Percentiles rank a stretch among this genome's conserved stretches.
phyloP scores from a whole-genome alignment of 768 basidiomycete species.

The Albatrellus ellisii region DNA sequence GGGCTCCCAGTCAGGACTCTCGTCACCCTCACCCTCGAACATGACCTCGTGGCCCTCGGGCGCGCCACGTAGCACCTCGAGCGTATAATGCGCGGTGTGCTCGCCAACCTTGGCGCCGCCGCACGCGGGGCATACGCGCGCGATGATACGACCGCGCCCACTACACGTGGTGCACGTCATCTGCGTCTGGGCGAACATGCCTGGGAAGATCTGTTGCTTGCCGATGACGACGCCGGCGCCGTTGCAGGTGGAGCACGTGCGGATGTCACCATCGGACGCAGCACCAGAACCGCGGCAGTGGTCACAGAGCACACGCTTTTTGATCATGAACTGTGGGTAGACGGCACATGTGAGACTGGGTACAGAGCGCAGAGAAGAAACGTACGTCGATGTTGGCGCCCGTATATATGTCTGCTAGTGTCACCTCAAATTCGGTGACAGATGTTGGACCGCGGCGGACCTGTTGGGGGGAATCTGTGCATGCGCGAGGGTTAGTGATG shows the following conservation, averaged over 20 bases:
- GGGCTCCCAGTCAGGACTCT: slow-evolving; percentile 90
- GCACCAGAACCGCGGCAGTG: slow-evolving; percentile 96
- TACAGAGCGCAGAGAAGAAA: slow-evolving; percentile 2
- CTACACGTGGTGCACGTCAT: slow-evolving; percentile 72
- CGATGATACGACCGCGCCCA: slow-evolving; percentile 74
- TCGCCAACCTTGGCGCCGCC: slow-evolving; percentile 71
- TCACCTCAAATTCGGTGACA: slow-evolving; percentile 74
- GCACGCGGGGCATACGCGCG: slow-evolving; percentile 72
- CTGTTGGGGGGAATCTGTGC: slow-evolving; percentile 37
- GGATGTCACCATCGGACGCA: slow-evolving; percentile 77
- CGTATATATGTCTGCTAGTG: slow-evolving; percentile 77
- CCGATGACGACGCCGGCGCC: slow-evolving; percentile 78
- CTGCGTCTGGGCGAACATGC: slow-evolving; percentile 89
- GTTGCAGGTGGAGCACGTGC: slow-evolving; percentile 72
- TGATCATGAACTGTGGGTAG: slow-evolving; percentile 70
- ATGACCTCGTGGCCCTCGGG: slow-evolving; percentile 89
- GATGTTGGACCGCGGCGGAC: slow-evolving; percentile 64
- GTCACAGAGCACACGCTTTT: slow-evolving; percentile 87
- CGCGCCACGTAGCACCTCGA: slow-evolving; percentile 79
- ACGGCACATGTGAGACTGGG: background rate
- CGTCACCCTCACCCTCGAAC: slow-evolving; percentile 95
- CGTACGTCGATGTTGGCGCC: slow-evolving; percentile 76
- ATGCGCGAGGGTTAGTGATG: background rate
- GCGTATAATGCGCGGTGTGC: slow-evolving; percentile 66
- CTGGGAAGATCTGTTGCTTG: slow-evolving; percentile 93